Base-by-base conservation (phyloP, 2,329 filamentous ascomycete species). In the Rutstroemia sp. region DNA sequence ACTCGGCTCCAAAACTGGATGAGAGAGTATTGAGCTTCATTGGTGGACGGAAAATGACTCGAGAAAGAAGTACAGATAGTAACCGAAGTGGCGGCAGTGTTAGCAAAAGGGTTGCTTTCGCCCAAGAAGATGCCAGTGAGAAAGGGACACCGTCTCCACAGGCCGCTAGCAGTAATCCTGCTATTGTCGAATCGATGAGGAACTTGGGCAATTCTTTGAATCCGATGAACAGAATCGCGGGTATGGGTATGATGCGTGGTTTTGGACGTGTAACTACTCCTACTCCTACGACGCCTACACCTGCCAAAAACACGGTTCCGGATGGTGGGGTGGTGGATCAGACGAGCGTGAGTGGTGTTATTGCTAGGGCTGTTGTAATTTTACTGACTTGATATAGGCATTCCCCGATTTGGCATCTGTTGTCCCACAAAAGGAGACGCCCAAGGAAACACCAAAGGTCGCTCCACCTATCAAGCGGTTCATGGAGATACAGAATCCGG, bases 131-230 rank as follows among this genome's bases (percentile, higher is more conserved):
- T 39, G 57, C 56, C 34, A 54, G 73, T 64, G 71, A 78, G 59
- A 72, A 73, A 67, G 54, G 66, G 47, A 62, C 68, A 44, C 61
- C 71, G 5, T 62, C 69, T 41, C 65, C 67, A 25, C 59, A 70
- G 7, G 64, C 73, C 9, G 37, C 62, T 14, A 59, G 62, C n/a
- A 51, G 53, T 63, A 81, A 79, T 59, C 84, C 86, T 3, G 84
- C 87, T 30, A 72, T 84, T 12, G 81, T 95, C 2, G 89, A 95
- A 61, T 89, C 89, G 12, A 86, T 95, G 75, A 84, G 88, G 54
- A 92, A 81, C 68, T 78, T 95, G 58, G 86, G 89, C 39, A 94
- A 81, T 69, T 86, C 86, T 0, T 75, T 95, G 37, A 95, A 95
- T 65, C 90, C 90, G 3, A 85, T 95, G 69, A 89, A 84, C 46